phyloP scores from a whole-genome alignment of 768 basidiomycete genomes.

The Scleroderma bovista region DNA sequence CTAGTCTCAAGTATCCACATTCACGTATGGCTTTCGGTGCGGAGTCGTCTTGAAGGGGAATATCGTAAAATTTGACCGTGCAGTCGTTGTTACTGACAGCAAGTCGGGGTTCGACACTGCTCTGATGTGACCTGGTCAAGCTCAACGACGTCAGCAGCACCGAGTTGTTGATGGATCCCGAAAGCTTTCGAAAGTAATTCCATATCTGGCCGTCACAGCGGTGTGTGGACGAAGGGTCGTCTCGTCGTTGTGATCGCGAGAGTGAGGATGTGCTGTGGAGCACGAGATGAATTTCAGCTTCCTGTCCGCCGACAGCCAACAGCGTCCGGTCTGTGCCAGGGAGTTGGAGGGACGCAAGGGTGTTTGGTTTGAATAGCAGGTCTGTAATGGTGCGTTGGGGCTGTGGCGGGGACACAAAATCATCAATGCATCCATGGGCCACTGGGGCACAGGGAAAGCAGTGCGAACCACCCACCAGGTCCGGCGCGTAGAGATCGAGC shows the following conservation, averaged over 20 bases:
- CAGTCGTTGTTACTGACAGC: slow-evolving; percentile 85
- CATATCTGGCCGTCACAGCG: slow-evolving; percentile 32
- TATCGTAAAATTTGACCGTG: slow-evolving; percentile 74
- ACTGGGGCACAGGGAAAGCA: slow-evolving; percentile 8
- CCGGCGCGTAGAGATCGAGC: slow-evolving; percentile 47
- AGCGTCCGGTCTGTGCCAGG: slow-evolving; percentile 49
- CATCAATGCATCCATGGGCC: too few species aligned
- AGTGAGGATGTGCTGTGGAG: slow-evolving; percentile 31
- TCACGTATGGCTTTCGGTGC: slow-evolving; percentile 39
- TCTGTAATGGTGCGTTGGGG: slow-evolving; percentile 45
- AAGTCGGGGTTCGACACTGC: slow-evolving; percentile 68
- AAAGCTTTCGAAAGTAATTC: slow-evolving; percentile 49
- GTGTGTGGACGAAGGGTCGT: slow-evolving; percentile 8
- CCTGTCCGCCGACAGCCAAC: slow-evolving; percentile 74
- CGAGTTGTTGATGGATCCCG: slow-evolving; percentile 79
- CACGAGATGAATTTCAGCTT: slow-evolving; percentile 66
- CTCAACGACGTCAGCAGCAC: slow-evolving; percentile 61
- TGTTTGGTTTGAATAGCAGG: slow-evolving; percentile 57
- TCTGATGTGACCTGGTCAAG: slow-evolving; percentile 54
- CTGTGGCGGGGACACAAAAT: slow-evolving; percentile 25
- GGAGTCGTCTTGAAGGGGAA: slow-evolving; percentile 48
- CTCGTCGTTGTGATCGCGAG: slow-evolving; percentile 17
- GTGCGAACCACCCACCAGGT: slow-evolving; percentile 36
- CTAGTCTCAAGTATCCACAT: slow-evolving; percentile 50
- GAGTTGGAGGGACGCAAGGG: slow-evolving; percentile 51